phyloP scores from a whole-genome alignment of 192 early-diverging fungal genomes.

The Spinellus fusiger region DNA sequence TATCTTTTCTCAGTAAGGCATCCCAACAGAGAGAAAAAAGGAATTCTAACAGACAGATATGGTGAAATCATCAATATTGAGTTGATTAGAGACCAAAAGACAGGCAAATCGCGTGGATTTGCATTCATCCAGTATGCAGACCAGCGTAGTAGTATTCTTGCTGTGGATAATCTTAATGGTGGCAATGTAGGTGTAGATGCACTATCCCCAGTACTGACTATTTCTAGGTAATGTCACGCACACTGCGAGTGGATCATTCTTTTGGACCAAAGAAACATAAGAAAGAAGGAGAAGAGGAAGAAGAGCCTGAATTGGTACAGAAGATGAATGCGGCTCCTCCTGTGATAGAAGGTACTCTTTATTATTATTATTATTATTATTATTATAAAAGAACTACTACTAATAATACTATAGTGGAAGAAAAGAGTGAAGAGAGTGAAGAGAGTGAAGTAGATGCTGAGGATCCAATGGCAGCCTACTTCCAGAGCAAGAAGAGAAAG shows the following conservation, averaged over 20 bases:
- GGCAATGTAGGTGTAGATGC: conserved; percentile 36
- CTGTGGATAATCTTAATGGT: conserved; percentile 95
- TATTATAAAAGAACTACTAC: neutral
- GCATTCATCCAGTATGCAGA: conserved; percentile 90
- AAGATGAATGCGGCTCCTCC: conserved; percentile 50
- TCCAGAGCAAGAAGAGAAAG: conserved; percentile 59
- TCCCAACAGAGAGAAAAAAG: neutral
- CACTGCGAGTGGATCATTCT: conserved; percentile 72
- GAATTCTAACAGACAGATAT: conserved; percentile 42
- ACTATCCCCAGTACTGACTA: neutral
- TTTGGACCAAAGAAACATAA: conserved; percentile 59
- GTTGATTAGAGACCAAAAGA: conserved; percentile 79
- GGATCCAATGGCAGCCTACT: conserved; percentile 63
- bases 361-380: neutral
- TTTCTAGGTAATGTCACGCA: conserved; percentile 42
- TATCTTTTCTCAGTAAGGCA: conserved; percentile 83
- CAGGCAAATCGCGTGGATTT: conserved; percentile 82
- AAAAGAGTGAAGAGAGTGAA: neutral
- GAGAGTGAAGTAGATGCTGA: conserved; percentile 24
- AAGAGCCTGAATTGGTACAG: conserved; percentile 36
- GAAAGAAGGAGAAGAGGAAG: conserved; percentile 46
- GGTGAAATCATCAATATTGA: conserved; percentile 91
- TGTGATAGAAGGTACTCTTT: conserved; percentile 19
- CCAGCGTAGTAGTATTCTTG: conserved; percentile 83
- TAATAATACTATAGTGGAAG: neutral